These are phyloP conservation scores for Cinnamomum chago DNA, from an alignment of 164 flowering plant genomes.

Conservation along the genomic window DNA sequence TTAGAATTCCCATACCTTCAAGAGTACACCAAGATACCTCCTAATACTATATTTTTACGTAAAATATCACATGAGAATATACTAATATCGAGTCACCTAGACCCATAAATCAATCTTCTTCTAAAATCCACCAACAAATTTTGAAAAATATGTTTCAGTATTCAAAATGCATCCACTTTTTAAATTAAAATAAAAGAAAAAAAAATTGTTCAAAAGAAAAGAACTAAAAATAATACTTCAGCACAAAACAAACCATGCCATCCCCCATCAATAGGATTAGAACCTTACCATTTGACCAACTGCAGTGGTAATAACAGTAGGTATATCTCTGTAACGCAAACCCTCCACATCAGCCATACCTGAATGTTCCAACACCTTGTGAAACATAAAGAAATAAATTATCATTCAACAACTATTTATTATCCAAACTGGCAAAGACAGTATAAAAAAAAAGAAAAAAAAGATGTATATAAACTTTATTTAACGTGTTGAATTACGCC, in stretches of 20 bases:
- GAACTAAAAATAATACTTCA: too few relatives aligned
- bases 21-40: too few relatives aligned
- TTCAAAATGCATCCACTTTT: too few relatives aligned
- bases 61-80: background rate
- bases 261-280: background rate
- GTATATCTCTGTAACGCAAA: conserved; percentile 34
- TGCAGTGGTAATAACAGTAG: conserved; percentile 61
- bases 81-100: background rate
- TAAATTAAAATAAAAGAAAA: too few relatives aligned
- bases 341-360: conserved; percentile 45
- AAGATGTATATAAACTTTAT: background rate
- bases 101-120: background rate
- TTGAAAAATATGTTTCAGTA: background rate
- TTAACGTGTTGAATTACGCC: background rate
- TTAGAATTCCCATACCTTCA: too few relatives aligned
- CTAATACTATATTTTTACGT: too few relatives aligned
- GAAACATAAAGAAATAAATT: background rate
- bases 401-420: background rate
- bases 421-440: background rate
- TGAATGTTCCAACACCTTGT: conserved; percentile 66
- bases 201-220: background rate
- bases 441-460: background rate
- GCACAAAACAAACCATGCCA: too few relatives aligned
- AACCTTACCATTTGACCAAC: conserved; percentile 75
- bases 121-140: background rate